Evolutionary conservation across 2,329 filamentous ascomycete genomes (phyloP).

Genomic region (Trichoderma polysporum): DNA sequence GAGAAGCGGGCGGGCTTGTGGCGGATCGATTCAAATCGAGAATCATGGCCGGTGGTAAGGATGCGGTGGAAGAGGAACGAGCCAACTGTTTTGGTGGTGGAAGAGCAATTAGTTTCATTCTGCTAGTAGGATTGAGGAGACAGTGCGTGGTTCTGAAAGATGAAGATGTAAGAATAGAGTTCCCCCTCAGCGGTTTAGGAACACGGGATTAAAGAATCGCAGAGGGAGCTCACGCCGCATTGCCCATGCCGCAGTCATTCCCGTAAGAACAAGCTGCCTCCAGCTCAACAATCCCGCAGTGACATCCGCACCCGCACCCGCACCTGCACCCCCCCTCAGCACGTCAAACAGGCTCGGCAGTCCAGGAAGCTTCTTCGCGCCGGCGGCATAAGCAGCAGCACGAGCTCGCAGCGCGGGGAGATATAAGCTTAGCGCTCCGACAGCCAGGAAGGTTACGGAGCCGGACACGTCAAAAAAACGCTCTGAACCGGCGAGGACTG

Average conservation of each 20-base stretch:
- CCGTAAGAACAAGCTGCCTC: conserved; percentile 49
- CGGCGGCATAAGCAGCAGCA: conserved; percentile 37
- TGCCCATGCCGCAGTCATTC: conserved; percentile 55
- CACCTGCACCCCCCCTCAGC: conserved; percentile 41
- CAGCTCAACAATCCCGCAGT: conserved; percentile 48
- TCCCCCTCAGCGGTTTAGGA: not conserved
- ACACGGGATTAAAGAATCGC: not conserved
- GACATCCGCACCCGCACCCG: conserved; percentile 31
- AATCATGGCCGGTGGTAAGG: conserved; percentile 57
- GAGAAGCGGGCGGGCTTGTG: conserved; percentile 37
- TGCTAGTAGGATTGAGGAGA: not conserved
- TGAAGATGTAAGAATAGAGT: not conserved
- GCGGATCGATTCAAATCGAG: conserved; percentile 46
- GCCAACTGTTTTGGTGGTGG: conserved; percentile 45
- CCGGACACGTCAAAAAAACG: conserved; percentile 68
- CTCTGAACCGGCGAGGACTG: conserved; percentile 59
- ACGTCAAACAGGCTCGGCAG: conserved; percentile 48
- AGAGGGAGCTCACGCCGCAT: conserved; percentile 49
- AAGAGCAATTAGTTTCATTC: conserved; percentile 8
- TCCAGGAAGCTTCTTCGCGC: conserved; percentile 32
- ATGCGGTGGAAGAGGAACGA: conserved; percentile 64
- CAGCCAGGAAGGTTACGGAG: conserved; percentile 64
- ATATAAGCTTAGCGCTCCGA: conserved; percentile 61
- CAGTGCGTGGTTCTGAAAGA: not conserved
- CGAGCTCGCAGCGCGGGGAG: conserved; percentile 58